Evolutionary conservation across 768 basidiomycete species (phyloP).

Genomic region (Boletus speciosus): DNA sequence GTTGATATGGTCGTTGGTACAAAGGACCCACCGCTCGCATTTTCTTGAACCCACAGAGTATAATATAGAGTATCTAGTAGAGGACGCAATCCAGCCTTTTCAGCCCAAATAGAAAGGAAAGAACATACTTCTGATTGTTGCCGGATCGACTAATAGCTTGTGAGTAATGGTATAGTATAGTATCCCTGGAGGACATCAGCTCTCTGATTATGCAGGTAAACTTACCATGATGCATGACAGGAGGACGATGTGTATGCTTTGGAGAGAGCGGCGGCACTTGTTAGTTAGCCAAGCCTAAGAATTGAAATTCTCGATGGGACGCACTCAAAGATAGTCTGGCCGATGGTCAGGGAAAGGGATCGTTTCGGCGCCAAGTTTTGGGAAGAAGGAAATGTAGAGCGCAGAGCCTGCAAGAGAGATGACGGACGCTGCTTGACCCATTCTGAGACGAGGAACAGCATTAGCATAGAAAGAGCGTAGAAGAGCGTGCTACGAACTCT

Average conservation of each 20-base stretch:
- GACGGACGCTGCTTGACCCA: slow-evolving; percentile 91
- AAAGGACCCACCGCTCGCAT: background rate
- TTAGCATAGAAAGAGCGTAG: slow-evolving; percentile 1
- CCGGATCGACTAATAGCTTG: background rate
- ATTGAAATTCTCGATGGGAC: background rate
- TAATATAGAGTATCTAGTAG: background rate
- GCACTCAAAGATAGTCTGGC: slow-evolving; percentile 5
- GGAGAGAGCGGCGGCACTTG: background rate
- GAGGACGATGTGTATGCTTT: background rate
- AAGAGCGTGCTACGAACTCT: slow-evolving; percentile 45
- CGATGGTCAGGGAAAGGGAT: slow-evolving; percentile 53
- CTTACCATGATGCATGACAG: background rate
- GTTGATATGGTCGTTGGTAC: background rate
- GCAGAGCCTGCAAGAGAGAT: slow-evolving; percentile 69
- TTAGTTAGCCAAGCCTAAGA: background rate
- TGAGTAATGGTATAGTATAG: background rate
- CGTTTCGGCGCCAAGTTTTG: slow-evolving; percentile 60
- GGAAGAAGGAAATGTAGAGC: slow-evolving; percentile 81
- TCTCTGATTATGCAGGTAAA: background rate
- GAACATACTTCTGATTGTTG: background rate
- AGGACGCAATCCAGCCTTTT: too few relatives aligned
- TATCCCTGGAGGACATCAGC: background rate
- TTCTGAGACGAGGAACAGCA: slow-evolving; percentile 38
- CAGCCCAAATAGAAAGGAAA: background rate
- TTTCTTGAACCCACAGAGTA: background rate